Evolutionary conservation across 129 eudicot species (phyloP).

Genomic region (Arctium lappa): DNA sequence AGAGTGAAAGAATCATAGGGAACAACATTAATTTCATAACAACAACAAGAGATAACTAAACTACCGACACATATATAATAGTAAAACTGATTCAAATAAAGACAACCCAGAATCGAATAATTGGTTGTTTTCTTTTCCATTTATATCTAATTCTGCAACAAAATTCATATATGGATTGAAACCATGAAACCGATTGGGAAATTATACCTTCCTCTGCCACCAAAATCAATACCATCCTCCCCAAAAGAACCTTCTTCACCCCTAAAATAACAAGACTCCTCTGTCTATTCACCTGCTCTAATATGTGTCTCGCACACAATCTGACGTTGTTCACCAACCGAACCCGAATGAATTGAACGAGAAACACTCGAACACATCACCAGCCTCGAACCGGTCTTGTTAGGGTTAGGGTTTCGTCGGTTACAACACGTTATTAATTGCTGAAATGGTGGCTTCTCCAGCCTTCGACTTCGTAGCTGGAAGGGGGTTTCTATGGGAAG

Average conservation of each 20-base stretch:
- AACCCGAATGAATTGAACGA: conserved; percentile 33
- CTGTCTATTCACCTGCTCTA: conserved; percentile 34
- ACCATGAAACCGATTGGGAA: neutral
- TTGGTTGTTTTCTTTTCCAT: conserved; percentile 27
- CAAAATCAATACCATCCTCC: conserved; percentile 63
- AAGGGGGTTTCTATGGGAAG: too few relatives aligned
- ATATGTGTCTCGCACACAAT: neutral
- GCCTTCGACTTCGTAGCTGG: conserved; percentile 68
- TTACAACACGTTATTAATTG: conserved; percentile 1
- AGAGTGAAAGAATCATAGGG: conserved; percentile 50
- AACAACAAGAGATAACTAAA: conserved; percentile 8
- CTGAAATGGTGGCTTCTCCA: conserved; percentile 48
- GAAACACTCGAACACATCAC: conserved; percentile 2
- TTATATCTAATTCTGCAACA: conserved; percentile 21
- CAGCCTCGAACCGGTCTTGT: neutral
- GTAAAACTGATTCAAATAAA: conserved; percentile 36
- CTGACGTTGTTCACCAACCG: conserved; percentile 11
- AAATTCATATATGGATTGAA: conserved; percentile 12
- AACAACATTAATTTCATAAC: conserved; percentile 27
- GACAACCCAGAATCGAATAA: conserved; percentile 39
- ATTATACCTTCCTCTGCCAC: conserved; percentile 60
- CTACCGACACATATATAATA: conserved; percentile 7
- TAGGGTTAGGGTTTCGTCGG: conserved; percentile 24
- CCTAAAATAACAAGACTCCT: conserved; percentile 22
- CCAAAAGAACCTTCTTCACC: conserved; percentile 51